These are phyloP conservation scores for Neurospora tetrasperma DNA, from an alignment of 495 filamentous ascomycete genomes.

Conservation along the genomic window DNA sequence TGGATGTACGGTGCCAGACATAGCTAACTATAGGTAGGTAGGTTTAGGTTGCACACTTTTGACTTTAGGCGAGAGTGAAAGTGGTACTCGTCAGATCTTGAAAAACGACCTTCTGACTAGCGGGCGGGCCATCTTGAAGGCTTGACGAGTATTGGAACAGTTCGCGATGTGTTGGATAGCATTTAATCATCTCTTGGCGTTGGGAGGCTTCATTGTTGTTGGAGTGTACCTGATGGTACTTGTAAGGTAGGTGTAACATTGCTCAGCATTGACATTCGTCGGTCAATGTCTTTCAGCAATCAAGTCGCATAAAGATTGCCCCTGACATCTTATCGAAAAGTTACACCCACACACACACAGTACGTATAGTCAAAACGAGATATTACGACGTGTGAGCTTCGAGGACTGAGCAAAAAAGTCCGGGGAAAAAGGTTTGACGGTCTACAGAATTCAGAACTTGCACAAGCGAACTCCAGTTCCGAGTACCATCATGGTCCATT, in stretches of 20 bases:
- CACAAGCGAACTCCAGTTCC: background rate
- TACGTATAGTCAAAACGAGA: background rate
- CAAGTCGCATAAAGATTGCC: background rate
- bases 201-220: background rate
- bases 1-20: background rate
- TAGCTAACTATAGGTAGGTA: background rate
- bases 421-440: background rate
- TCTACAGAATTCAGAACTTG: background rate
- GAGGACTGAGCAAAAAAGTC: background rate
- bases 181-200: background rate
- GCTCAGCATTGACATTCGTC: background rate
- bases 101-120: too few relatives aligned
- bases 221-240: background rate
- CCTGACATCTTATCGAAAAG: background rate
- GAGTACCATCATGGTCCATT: background rate
- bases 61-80: background rate
- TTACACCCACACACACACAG: background rate
- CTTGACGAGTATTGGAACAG: conserved; percentile 7
- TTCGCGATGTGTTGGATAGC: conserved; percentile 11
- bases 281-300: background rate
- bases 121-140: too few relatives aligned
- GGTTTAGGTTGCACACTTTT: too few relatives aligned
- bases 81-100: too few relatives aligned
- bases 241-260: background rate
- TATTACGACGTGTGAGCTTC: background rate